Percentiles rank a stretch among this genome's conserved stretches.
Evolutionary conservation across 192 early-diverging fungal genomes (phyloP).

Genomic region (Coemansia sp.): DNA sequence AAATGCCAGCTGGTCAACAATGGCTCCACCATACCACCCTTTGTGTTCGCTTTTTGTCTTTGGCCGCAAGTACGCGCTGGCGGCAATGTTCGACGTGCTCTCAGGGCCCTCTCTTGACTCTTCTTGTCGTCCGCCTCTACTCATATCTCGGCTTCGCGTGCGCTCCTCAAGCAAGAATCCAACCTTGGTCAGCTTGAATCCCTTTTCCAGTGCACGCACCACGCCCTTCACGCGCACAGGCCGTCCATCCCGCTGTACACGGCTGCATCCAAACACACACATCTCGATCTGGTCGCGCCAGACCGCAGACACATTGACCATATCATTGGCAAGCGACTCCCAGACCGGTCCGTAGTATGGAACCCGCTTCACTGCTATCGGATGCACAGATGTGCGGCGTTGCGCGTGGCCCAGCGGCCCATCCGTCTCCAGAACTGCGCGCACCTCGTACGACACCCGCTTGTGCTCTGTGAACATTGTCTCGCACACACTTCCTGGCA

Average conservation of each 20-base stretch:
- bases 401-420: constrained; percentile 17
- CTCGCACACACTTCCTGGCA: constrained; percentile 48
- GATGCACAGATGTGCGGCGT: constrained; percentile 19
- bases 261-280: constrained; percentile 51
- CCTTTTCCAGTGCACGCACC: constrained; percentile 48
- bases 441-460: constrained; percentile 46
- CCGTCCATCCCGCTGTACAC: constrained; percentile 48
- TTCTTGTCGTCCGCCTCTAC: neutral
- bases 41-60: constrained; percentile 16
- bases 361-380: constrained; percentile 50
- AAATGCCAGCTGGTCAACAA: constrained; percentile 51
- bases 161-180: constrained; percentile 53
- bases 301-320: constrained; percentile 43
- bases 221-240: constrained; percentile 40
- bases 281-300: constrained; percentile 52
- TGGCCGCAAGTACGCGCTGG: constrained; percentile 35
- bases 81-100: constrained; percentile 32
- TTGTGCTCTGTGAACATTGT: constrained; percentile 54
- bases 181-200: constrained; percentile 42
- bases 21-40: constrained; percentile 27
- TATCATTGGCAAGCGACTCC: constrained; percentile 48
- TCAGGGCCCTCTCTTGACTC: constrained; percentile 12
- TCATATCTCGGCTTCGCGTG: constrained; percentile 32
- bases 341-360: constrained; percentile 44
- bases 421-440: constrained; percentile 19